Evolutionary conservation across 1,139 yeast species (phyloP), one percentile per base, ranked within the genome.

Genomic region (Arxiozyma telluris): DNA sequence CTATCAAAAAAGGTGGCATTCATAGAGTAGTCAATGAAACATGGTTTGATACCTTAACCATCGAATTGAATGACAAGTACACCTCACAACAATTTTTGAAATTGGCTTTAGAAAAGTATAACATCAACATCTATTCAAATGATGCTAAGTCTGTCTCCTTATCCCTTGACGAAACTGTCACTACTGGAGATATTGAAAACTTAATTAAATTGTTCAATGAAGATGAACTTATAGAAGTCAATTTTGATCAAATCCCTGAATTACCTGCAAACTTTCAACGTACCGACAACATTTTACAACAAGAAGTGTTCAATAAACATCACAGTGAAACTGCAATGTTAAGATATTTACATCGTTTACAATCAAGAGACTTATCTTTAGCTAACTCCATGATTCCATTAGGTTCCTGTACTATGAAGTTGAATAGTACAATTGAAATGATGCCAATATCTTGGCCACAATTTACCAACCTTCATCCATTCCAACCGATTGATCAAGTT

Each of bases 351-450:
- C 94, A 89, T 68, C 79, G 81, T 59, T 76, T 93, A 57, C 98
- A 93, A 73, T 76, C 84, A 57, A 89, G 87, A 73, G 98, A 93
- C 73, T 76, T 93, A 60, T 91, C 98, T 0, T 77, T 93, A 59
- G 96, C 98, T 30, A 87, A 90, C 68, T 87, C 97, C 17, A 93
- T 93, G 98, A 93, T 93, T 59, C 95, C 98, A 45, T 79, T 93
- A 60, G 98, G 98, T 41, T 89, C 96, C 11, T 93, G 98, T 76
- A 93, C 98, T 41, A 93, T 93, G 98, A 93, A 93, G 72, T 79
- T 93, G 66, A 93, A 93, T 68, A 86, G 96, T 52, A 91, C 98
- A 1, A 95, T 90, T 18, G 94, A 89, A 71, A 93, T 93, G 98
- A 81, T 82, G 60, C 91, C 98, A 48, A 78, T 93, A 57, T 85